Base-by-base conservation (phyloP, 2,329 filamentous ascomycete genomes). In the Aspergillus arachidicola region DNA sequence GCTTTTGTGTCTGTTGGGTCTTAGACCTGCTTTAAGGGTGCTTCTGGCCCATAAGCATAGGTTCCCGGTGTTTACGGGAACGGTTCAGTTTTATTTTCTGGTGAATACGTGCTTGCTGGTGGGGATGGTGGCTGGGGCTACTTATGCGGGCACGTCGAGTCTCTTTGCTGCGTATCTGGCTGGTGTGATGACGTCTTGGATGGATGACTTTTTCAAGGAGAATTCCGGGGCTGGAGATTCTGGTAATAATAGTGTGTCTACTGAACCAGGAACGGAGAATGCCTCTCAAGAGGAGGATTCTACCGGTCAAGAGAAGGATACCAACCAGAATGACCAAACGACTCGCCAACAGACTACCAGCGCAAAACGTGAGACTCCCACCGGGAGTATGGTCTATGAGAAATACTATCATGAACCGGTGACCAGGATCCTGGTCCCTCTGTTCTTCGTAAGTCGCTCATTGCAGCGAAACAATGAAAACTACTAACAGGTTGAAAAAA, bases 361-460 rank as follows among this genome's bases (percentile, higher is more conserved):
- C 32, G 36, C 26, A 16, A 19, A 16, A 38, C 21, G 41, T 9
- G 14, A 59, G 12, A 32, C 64, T 6, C 63, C 65, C 6, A 76
- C 69, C 1, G 72, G 76, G 3, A 59, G 66, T 21, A 12, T 62
- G 4, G 68, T 84, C 7, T 87, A 83, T 63, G 73, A 81, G 34
- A 72, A 67, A n/a, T 85, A 83, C 69, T 85, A 82, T 68, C 72
- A 76, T 10, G 72, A 78, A 26, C 73, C 80, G 0, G 76, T 84
- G 0, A 72, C 85, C 2, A 79, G 79, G 10, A 80, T 93, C 0
- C 74, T 94, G 0, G 87, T 87, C 57, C 90, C 91, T 0, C 84
- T 92, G 62, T 93, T 94, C 77, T 94, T 94, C 70, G 90, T 86
- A 71, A 75, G 84, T 72, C 4, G 11, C 32, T 4, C 11, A 34